A percentile compares a stretch with the other conserved stretches of the same genome.
phyloP scores from a whole-genome alignment of 371 early-diverging fungal genomes.

The Mortierella sp. region DNA sequence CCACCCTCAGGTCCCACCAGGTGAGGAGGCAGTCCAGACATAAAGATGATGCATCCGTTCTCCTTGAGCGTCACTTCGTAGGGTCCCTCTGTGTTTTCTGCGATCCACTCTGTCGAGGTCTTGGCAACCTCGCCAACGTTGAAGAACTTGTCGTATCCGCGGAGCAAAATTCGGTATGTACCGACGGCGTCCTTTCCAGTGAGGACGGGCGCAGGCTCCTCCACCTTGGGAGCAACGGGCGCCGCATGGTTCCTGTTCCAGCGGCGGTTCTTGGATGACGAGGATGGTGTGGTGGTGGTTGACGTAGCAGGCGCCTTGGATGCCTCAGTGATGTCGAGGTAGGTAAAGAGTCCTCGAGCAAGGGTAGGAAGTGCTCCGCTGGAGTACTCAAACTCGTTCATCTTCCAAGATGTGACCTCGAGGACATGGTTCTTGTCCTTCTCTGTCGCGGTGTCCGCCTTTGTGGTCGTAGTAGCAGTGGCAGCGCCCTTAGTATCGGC shows the following conservation, averaged over 20 bases:
- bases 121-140: constrained; percentile 76
- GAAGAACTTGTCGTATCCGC: constrained; percentile 98
- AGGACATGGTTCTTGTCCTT: constrained; percentile 9
- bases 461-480: not conserved
- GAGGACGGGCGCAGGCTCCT: not conserved
- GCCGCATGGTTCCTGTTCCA: not conserved
- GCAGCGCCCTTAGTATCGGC: not conserved
- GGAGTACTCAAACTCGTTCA: constrained; percentile 66
- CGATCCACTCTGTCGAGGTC: constrained; percentile 67
- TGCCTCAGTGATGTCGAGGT: constrained; percentile 28
- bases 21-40: constrained; percentile 73
- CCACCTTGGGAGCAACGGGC: not conserved
- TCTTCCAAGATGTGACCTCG: constrained; percentile 67
- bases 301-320: not conserved
- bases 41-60: constrained; percentile 96
- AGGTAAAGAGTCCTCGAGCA: constrained; percentile 90
- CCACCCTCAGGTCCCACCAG: constrained; percentile 58
- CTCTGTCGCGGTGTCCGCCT: not conserved
- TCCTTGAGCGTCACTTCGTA: constrained; percentile 95
- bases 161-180: constrained; percentile 69
- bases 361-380: constrained; percentile 72
- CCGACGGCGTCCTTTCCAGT: constrained; percentile 22
- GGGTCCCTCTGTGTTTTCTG: constrained; percentile 79
- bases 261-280: not conserved
- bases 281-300: not conserved